Evolutionary conservation across 2,329 filamentous ascomycete species (phyloP).

Genomic region (Trichophyton rubrum): DNA sequence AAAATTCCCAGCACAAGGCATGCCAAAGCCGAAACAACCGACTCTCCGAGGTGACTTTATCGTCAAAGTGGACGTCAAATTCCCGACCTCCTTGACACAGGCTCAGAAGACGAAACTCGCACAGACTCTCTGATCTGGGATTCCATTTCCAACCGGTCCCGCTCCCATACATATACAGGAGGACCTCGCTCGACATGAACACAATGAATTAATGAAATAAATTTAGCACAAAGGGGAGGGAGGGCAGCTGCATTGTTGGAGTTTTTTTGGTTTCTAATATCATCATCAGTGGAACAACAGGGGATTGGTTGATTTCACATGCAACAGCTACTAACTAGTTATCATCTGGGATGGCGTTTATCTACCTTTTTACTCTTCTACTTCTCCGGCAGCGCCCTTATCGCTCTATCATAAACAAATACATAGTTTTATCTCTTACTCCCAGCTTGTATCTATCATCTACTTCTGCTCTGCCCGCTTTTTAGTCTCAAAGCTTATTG

Average conservation of each 20-base stretch:
- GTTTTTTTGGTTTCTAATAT: neutral
- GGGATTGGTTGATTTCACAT: neutral
- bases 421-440: neutral
- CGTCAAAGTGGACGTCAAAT: slow-evolving; percentile 83
- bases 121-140: slow-evolving; percentile 51
- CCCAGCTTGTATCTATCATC: neutral
- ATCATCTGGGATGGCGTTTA: neutral
- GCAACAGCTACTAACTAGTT: neutral
- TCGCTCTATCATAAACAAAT: too few species aligned
- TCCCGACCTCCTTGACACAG: slow-evolving; percentile 63
- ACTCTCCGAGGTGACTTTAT: slow-evolving; percentile 75
- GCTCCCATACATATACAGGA: neutral
- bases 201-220: neutral
- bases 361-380: neutral
- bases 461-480: neutral
- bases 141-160: neutral
- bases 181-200: neutral
- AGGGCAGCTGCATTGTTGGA: slow-evolving; percentile 3
- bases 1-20: slow-evolving; percentile 71
- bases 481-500: slow-evolving; percentile 5
- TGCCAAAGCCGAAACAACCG: slow-evolving; percentile 88
- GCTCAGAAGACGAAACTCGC: slow-evolving; percentile 69
- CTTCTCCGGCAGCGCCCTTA: neutral
- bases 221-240: neutral
- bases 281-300: neutral